Percentiles rank a stretch among this genome's conserved stretches.
phyloP scores from a whole-genome alignment of 208 protist genomes.

The Trypanosoma scelopori region DNA sequence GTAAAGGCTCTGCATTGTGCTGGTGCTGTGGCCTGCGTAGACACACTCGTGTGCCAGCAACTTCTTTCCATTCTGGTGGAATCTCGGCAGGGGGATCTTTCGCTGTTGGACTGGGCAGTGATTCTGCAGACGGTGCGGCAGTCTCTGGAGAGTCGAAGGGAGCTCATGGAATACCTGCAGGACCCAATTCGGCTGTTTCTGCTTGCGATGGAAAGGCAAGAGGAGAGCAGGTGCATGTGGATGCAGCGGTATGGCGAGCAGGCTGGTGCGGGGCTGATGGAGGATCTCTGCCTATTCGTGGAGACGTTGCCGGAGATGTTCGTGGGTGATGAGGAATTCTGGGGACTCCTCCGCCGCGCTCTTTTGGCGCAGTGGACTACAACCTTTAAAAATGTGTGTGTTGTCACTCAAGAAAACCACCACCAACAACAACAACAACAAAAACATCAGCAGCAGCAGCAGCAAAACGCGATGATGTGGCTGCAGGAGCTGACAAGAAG shows the following conservation, averaged over 20 bases:
- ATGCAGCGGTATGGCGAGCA: neutral
- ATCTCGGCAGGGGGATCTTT: conserved; percentile 19
- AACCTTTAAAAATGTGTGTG: conserved; percentile 1
- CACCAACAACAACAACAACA: conserved; percentile 14
- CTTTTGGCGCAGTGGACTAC: conserved; percentile 34
- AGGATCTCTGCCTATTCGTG: conserved; percentile 35
- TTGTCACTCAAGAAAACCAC: neutral
- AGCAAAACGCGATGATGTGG: conserved; percentile 11
- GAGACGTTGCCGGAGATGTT: conserved; percentile 48
- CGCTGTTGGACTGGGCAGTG: conserved; percentile 39
- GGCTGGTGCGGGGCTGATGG: conserved; percentile 2
- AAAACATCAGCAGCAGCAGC: neutral
- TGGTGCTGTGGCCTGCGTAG: conserved; percentile 46
- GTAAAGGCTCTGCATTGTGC: conserved; percentile 51
- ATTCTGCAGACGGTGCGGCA: conserved; percentile 45
- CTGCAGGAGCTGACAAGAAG: conserved; percentile 37
- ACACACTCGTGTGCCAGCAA: conserved; percentile 58
- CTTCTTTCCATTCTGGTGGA: conserved; percentile 51
- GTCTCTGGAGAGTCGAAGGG: conserved; percentile 24
- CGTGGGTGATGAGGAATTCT: conserved; percentile 39
- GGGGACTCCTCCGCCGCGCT: conserved; percentile 30
- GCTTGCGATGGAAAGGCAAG: conserved; percentile 7
- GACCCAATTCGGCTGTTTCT: conserved; percentile 24
- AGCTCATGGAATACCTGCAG: conserved; percentile 24
- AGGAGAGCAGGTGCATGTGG: neutral